phyloP scores from a whole-genome alignment of 768 basidiomycete species.

The Arthromyces matolae region DNA sequence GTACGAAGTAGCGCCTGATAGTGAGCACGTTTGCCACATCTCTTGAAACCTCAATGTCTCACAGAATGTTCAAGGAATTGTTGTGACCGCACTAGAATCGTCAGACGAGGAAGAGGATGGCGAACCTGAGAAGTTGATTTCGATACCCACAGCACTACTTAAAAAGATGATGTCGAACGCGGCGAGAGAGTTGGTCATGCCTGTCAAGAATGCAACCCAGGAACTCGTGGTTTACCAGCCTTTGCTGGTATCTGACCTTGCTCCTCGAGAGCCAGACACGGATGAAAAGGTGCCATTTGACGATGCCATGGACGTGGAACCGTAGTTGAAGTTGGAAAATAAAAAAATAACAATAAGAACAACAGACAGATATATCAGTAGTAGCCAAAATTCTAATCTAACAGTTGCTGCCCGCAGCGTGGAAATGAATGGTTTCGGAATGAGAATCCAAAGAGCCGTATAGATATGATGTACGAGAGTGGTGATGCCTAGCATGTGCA shows the following conservation, averaged over 20 bases:
- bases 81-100: slow-evolving; percentile 57
- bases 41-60: slow-evolving; percentile 1
- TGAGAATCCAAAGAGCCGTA: slow-evolving; percentile 36
- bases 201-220: slow-evolving; percentile 27
- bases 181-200: slow-evolving; percentile 19
- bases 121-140: slow-evolving; percentile 19
- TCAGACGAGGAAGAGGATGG: slow-evolving; percentile 39
- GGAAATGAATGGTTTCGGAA: slow-evolving; percentile 44
- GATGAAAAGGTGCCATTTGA: slow-evolving; percentile 20
- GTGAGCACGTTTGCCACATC: slow-evolving; percentile 38
- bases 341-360: slow-evolving; percentile 16
- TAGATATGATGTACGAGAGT: slow-evolving; percentile 37
- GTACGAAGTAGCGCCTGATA: slow-evolving; percentile 68
- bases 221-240: slow-evolving; percentile 58
- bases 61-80: slow-evolving; percentile 46
- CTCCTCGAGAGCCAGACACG: slow-evolving; percentile 13
- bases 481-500: slow-evolving; percentile 71
- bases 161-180: slow-evolving; percentile 40
- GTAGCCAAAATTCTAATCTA: slow-evolving; percentile 9
- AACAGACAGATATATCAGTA: slow-evolving; percentile 8
- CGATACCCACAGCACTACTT: slow-evolving; percentile 44
- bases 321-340: slow-evolving; percentile 15
- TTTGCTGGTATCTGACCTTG: slow-evolving; percentile 20
- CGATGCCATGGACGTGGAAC: slow-evolving; percentile 56
- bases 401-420: slow-evolving; percentile 23